phyloP scores from a whole-genome alignment of 768 basidiomycete genomes.

The Boletus sensibilis region DNA sequence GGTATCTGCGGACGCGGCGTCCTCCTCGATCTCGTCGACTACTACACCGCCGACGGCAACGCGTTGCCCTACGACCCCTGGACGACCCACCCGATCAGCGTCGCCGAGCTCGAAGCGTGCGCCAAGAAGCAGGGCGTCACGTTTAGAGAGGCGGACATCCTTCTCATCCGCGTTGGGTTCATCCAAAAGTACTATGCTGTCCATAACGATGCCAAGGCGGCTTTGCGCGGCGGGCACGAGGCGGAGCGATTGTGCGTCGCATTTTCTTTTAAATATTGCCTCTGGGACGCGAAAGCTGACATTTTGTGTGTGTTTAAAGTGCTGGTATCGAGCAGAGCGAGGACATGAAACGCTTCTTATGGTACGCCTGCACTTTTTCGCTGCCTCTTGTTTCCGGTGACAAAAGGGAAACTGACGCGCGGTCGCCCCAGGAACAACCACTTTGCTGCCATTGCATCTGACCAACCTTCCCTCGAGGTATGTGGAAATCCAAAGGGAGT shows the following conservation, averaged over 20 bases:
- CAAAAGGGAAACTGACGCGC: background rate
- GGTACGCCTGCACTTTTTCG: constrained; percentile 39
- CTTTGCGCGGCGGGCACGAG: constrained; percentile 33
- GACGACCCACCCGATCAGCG: constrained; percentile 51
- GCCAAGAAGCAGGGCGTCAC: constrained; percentile 57
- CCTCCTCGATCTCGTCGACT: constrained; percentile 59
- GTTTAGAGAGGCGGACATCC: constrained; percentile 59
- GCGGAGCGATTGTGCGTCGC: constrained; percentile 52
- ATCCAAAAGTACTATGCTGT: constrained; percentile 52
- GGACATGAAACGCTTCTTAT: constrained; percentile 72
- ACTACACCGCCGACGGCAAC: constrained; percentile 40
- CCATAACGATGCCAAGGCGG: constrained; percentile 45
- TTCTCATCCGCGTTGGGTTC: constrained; percentile 61
- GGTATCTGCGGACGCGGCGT: constrained; percentile 71
- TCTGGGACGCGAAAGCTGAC: background rate
- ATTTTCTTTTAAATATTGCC: background rate
- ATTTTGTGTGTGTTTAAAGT: constrained; percentile 29
- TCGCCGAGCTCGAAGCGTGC: constrained; percentile 56
- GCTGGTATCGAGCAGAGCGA: constrained; percentile 68
- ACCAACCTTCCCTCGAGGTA: constrained; percentile 66
- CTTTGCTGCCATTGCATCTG: constrained; percentile 67
- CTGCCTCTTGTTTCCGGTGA: background rate
- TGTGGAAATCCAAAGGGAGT: background rate
- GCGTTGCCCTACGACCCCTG: constrained; percentile 64
- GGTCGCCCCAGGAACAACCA: constrained; percentile 58